Base-by-base conservation (phyloP, 352 stramenopile species). In the Pythium myriotylum region DNA sequence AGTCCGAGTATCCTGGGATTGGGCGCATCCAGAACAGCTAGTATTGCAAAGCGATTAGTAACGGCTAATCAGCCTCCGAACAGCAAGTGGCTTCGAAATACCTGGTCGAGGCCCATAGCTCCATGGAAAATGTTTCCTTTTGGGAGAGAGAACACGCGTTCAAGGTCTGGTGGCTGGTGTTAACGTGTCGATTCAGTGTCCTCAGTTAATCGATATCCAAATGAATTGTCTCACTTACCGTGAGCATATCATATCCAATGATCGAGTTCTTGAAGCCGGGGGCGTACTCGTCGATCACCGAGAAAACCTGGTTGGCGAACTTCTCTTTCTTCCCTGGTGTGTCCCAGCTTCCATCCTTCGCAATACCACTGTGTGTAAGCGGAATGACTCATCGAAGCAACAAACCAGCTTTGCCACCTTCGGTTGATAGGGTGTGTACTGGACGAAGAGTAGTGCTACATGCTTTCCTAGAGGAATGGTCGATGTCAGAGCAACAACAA, bases 81-180 rank as follows among this genome's bases (percentile, higher is more conserved):
- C 8, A 24, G 14, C 20, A 37, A 51, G 10, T 6, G 6, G 14
- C 50, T 41, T n/a, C n/a, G n/a, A n/a, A n/a, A n/a, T 27, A 88
- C 82, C 74, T 97, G 90, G 39, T 97, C 84, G n/a, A 97, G 70
- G 1, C 84, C 77, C 82, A 97, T 90, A 6, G 89, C 84, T 9
- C 91, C 89, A 29, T 97, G 90, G 39, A 96, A 97, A 40, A 97
- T 97, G 46, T 97, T 97, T 8, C 90, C 90, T 39, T 70, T 77
- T 8, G 83, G 85, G 20, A 97, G 75, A 16, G 88, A 93, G 58
- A 97, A 97, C 24, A 96, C 74, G 17, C 77, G 62, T 56, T 97
- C 90, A 4, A 97, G 79, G 26, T 97, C 90, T 20, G 81, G 83
- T 23, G 90, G 90, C 79, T 94, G 49, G 12, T 41, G 20, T 24